phyloP scores from a whole-genome alignment of 2,329 filamentous ascomycete genomes.

The Xylariales sp. region DNA sequence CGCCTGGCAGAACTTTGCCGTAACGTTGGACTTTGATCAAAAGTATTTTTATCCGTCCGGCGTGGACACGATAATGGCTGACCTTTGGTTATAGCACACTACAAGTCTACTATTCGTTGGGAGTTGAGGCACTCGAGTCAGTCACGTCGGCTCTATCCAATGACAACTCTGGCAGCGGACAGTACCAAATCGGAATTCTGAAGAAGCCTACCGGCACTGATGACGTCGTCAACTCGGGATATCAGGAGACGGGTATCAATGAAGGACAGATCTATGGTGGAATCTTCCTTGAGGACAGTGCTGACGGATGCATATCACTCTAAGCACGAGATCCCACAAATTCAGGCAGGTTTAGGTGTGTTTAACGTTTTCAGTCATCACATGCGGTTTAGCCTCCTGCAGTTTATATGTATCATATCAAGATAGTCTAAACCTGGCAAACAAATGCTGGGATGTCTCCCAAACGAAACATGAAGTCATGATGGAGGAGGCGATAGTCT shows the following conservation, averaged over 20 bases:
- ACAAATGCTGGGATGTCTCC: too few relatives aligned
- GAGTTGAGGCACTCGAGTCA: constrained; percentile 38
- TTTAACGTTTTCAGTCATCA: too few relatives aligned
- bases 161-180: constrained; percentile 48
- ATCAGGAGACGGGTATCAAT: constrained; percentile 39
- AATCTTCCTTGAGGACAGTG: constrained; percentile 45
- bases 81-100: constrained; percentile 37
- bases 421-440: too few relatives aligned
- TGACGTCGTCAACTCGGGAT: constrained; percentile 46
- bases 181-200: constrained; percentile 53
- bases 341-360: too few relatives aligned
- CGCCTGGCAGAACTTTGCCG: constrained; percentile 58
- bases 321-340: too few relatives aligned
- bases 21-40: constrained; percentile 48
- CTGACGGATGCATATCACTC: constrained; percentile 35
- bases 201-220: constrained; percentile 51
- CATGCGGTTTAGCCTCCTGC: too few relatives aligned
- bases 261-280: constrained; percentile 48
- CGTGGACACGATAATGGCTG: background rate
- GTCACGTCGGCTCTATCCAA: constrained; percentile 42
- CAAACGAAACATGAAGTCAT: too few relatives aligned
- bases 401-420: too few relatives aligned
- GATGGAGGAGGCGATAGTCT: too few relatives aligned
- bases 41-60: constrained; percentile 38
- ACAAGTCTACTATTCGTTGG: constrained; percentile 51